Percentiles rank a stretch among this genome's conserved stretches.
Evolutionary conservation across 2,329 filamentous ascomycete genomes (phyloP).

Genomic region (Xylariaceae sp.): DNA sequence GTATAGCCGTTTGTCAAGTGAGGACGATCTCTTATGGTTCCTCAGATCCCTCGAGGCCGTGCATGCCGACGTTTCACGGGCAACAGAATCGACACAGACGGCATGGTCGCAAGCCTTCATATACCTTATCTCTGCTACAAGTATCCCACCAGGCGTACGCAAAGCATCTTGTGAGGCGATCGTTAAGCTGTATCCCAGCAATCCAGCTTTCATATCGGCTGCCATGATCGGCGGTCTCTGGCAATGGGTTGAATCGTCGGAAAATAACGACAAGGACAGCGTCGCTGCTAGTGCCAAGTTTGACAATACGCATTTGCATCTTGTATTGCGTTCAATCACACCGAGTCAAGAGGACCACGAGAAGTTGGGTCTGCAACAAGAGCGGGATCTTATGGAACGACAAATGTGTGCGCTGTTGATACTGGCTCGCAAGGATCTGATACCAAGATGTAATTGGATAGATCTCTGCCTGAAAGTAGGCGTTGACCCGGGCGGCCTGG

Average conservation of each 20-base stretch:
- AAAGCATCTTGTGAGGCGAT: slow-evolving; percentile 60
- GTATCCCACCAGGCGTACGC: slow-evolving; percentile 58
- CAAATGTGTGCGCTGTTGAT: slow-evolving; percentile 77
- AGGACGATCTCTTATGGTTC: slow-evolving; percentile 77
- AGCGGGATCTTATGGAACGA: slow-evolving; percentile 51
- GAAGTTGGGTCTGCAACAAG: slow-evolving; percentile 40
- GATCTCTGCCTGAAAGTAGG: slow-evolving; percentile 75
- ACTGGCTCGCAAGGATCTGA: slow-evolving; percentile 70
- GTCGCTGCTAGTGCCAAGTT: slow-evolving; percentile 62
- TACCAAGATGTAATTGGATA: slow-evolving; percentile 83
- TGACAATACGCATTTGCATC: slow-evolving; percentile 59
- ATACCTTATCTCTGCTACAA: slow-evolving; percentile 66
- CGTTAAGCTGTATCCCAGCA: slow-evolving; percentile 58
- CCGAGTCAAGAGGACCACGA: slow-evolving; percentile 49
- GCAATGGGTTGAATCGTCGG: slow-evolving; percentile 68
- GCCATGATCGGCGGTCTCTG: slow-evolving; percentile 71
- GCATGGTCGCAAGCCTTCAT: slow-evolving; percentile 84
- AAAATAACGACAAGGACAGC: slow-evolving; percentile 72
- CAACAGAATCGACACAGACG: slow-evolving; percentile 49
- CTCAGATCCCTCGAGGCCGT: slow-evolving; percentile 64
- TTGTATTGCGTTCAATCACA: slow-evolving; percentile 60
- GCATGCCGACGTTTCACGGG: slow-evolving; percentile 50
- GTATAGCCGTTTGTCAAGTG: slow-evolving; percentile 70
- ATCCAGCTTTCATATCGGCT: slow-evolving; percentile 55
- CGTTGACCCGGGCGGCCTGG: slow-evolving; percentile 77